Conservation (phyloP, 176 grass and related monocot species). For the Cenchrus fungigraminus region DNA sequence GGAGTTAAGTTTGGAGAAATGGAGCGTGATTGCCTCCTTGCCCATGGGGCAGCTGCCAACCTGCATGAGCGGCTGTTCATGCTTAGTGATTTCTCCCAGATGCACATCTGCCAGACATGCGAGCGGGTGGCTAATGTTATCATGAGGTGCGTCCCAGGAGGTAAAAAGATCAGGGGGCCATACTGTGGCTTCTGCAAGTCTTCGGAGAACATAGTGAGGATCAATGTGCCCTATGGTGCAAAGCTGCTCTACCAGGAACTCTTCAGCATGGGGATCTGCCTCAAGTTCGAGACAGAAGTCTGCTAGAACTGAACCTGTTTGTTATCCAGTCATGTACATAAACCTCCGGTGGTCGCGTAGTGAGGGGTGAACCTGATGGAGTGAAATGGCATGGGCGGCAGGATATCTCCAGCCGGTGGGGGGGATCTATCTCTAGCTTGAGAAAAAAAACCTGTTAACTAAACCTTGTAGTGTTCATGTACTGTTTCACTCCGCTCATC, state of each 20-base stretch:
- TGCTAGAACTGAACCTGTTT: slow-evolving; percentile 51
- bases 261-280: slow-evolving; percentile 93
- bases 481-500: not conserved
- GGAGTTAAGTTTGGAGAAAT: slow-evolving; percentile 98
- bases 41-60: slow-evolving; percentile 84
- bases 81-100: slow-evolving; percentile 84
- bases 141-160: slow-evolving; percentile 51
- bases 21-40: slow-evolving; percentile 92
- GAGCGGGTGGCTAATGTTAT: slow-evolving; percentile 80
- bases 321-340: slow-evolving; percentile 31
- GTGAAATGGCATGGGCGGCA: not conserved
- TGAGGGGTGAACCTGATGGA: not conserved
- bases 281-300: slow-evolving; percentile 82
- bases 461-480: not conserved
- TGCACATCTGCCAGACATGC: slow-evolving; percentile 75
- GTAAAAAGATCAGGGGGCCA: slow-evolving; percentile 72
- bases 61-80: slow-evolving; percentile 85
- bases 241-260: slow-evolving; percentile 95
- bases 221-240: slow-evolving; percentile 79
- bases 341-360: slow-evolving; percentile 27
- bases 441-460: slow-evolving; percentile 9
- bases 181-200: slow-evolving; percentile 79
- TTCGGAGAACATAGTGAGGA: slow-evolving; percentile 70
- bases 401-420: not conserved
- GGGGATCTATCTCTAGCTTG: not conserved